A percentile compares a stretch with the other conserved stretches of the same genome.
Evolutionary conservation across 345 rosid species (phyloP).

Genomic region (Gossypium ekmanianum): DNA sequence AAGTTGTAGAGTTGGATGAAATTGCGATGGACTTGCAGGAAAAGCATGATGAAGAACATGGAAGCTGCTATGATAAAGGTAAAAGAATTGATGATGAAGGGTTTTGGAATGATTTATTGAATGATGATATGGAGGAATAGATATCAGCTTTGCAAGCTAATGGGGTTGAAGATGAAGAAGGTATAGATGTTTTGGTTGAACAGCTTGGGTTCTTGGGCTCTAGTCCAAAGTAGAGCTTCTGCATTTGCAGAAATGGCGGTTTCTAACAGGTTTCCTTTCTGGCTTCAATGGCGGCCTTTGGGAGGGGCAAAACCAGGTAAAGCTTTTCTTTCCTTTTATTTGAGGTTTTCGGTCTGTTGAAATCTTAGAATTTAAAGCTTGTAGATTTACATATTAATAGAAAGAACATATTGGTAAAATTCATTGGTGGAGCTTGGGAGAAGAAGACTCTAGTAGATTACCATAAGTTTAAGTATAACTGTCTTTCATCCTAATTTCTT

Average conservation of each 20-base stretch:
- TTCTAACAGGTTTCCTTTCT: not conserved
- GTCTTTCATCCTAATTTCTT: no score
- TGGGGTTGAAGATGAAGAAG: not conserved
- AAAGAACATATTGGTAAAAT: not conserved
- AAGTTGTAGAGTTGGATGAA: conserved; percentile 41
- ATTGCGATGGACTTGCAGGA: conserved; percentile 51
- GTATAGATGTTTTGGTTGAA: conserved; percentile 39
- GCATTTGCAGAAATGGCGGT: not conserved
- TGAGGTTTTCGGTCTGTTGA: not conserved
- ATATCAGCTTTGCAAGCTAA: conserved; percentile 29
- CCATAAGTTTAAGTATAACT: not conserved
- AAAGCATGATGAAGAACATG: conserved; percentile 23
- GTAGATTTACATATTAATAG: not conserved
- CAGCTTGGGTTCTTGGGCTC: conserved; percentile 57
- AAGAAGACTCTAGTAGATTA: not conserved
- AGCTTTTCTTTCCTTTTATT: no score
- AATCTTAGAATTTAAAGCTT: conserved; percentile 2
- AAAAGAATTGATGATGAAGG: conserved; percentile 32
- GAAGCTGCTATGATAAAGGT: conserved; percentile 1
- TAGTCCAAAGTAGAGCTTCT: conserved; percentile 20
- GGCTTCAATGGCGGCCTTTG: not conserved
- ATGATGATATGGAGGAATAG: conserved; percentile 38
- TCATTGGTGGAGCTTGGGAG: not conserved
- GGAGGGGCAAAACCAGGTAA: not conserved
- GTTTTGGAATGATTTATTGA: conserved; percentile 63